Base-by-base conservation (phyloP, 2,329 filamentous ascomycete genomes). In the Hypocrella siamensis region DNA sequence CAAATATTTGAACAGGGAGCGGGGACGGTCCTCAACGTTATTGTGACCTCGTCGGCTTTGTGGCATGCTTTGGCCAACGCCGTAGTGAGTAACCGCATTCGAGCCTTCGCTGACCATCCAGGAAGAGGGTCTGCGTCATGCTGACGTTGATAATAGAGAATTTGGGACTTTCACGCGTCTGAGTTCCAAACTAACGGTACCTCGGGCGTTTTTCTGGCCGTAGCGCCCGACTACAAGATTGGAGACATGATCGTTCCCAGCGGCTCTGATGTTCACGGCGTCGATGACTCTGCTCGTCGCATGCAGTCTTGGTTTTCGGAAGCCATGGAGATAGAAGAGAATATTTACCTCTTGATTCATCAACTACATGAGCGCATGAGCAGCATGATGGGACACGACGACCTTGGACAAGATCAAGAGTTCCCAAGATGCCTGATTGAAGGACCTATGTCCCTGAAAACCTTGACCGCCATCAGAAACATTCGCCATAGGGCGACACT, bases 141-240 rank as follows among this genome's bases (percentile, higher is more conserved):
- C 15, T 29, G 9, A 30, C 32, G 34, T 17, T 7, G 39, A 22
- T 22, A 10, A 2, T 15, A 52, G 48, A 46, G 46, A 11, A 34
- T 51, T 1, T 53, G 42, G 37, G 43, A 55, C 12, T 45, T 47
- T 17, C 29, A 37, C 2, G 38, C 39, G 1, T 37, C 40, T 0
- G 29, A 27, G 0, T 46, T 47, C 6, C 34, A 34, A 2, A 34
- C 35, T 4, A 12, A 37, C 1, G 45, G 47, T 0, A 35, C 35
- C 0, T 46, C 46, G 0, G 31, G 31, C 2, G 42, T 51, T 1
- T 42, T 56, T 17, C 19, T 52, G 5, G 45, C 39, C 3, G 30
- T 45, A 2, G 35, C 40, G 5, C 49, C 50, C 1, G 42, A 47
- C 10, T 47, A 43, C 28, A 45, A 42, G 1, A 32, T 46, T 8